phyloP scores from a whole-genome alignment of 2,329 filamentous ascomycete genomes.

The Penicillium decumbens region DNA sequence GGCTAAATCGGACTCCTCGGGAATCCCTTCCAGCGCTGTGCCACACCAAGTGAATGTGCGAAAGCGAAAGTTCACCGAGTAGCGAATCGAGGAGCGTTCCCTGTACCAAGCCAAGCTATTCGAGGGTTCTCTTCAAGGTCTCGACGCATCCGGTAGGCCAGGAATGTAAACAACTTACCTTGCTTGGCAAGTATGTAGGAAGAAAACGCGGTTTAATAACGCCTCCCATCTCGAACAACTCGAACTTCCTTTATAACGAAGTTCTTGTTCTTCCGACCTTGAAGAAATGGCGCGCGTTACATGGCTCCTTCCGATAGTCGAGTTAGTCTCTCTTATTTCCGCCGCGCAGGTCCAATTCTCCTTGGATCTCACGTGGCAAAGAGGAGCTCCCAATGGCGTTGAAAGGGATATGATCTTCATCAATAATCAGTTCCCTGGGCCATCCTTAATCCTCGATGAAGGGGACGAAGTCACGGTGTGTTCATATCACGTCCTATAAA shows the following conservation, averaged over 20 bases:
- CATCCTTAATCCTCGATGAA: slow-evolving; percentile 10
- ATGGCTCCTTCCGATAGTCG: not conserved
- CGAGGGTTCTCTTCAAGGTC: not conserved
- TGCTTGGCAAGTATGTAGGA: not conserved
- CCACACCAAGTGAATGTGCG: too few species aligned
- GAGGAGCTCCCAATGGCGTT: slow-evolving; percentile 27
- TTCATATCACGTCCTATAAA: not conserved
- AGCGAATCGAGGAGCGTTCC: too few species aligned
- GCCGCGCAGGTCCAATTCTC: slow-evolving; percentile 19
- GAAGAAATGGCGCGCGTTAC: not conserved
- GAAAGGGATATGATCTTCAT: slow-evolving; percentile 26
- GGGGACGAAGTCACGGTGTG: slow-evolving; percentile 12
- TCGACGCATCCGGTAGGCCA: too few species aligned
- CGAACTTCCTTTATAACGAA: too few species aligned
- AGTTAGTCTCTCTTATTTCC: not conserved
- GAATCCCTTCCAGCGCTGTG: too few species aligned
- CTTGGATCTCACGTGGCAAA: slow-evolving; percentile 32
- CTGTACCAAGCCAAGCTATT: not conserved
- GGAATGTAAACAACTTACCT: not conserved
- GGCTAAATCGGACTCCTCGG: not conserved
- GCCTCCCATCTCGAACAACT: not conserved
- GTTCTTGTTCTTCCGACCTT: not conserved
- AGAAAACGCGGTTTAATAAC: not conserved
- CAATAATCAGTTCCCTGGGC: slow-evolving; percentile 13
- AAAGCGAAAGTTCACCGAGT: too few species aligned